These are phyloP conservation scores for Penstemon eatonii DNA, from an alignment of 257 asterid genomes.

Conservation along the genomic window DNA sequence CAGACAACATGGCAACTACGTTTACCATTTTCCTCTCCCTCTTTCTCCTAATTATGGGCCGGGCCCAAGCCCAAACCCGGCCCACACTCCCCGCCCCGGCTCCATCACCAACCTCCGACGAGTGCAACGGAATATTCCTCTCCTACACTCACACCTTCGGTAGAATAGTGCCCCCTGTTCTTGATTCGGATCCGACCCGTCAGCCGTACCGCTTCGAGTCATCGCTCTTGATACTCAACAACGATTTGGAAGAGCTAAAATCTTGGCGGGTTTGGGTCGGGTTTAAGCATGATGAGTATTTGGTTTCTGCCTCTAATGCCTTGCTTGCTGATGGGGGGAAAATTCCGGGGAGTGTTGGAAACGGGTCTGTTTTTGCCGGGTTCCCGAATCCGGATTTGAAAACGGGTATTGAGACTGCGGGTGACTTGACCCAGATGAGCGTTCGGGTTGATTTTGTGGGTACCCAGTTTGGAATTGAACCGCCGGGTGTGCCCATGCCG, in stretches of 20 bases:
- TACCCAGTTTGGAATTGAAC: slow-evolving; percentile 82
- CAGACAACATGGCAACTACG: slow-evolving; percentile 38
- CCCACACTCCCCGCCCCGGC: slow-evolving; percentile 35
- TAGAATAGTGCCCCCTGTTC: slow-evolving; percentile 53
- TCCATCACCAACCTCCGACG: slow-evolving; percentile 47
- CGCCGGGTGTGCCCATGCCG: slow-evolving; percentile 65
- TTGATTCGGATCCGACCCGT: slow-evolving; percentile 26
- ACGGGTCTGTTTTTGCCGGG: slow-evolving; percentile 80
- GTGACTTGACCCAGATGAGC: slow-evolving; percentile 80
- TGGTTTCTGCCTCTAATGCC: slow-evolving; percentile 84
- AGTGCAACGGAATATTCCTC: slow-evolving; percentile 59
- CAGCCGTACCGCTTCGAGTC: slow-evolving; percentile 86
- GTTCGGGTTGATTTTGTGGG: slow-evolving; percentile 60
- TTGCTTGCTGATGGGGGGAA: slow-evolving; percentile 72
- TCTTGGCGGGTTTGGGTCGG: slow-evolving; percentile 88
- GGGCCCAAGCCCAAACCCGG: slow-evolving; percentile 29
- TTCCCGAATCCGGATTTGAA: slow-evolving; percentile 80
- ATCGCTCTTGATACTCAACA: slow-evolving; percentile 52
- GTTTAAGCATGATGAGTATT: slow-evolving; percentile 63
- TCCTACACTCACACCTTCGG: slow-evolving; percentile 51
- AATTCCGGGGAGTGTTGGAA: slow-evolving; percentile 68
- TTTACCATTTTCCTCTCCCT: slow-evolving; percentile 14
- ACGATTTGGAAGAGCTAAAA: slow-evolving; percentile 69
- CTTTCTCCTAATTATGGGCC: slow-evolving; percentile 24
- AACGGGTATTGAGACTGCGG: slow-evolving; percentile 90